Percentiles rank a stretch among this genome's conserved stretches.
phyloP scores from a whole-genome alignment of 805 yeast species.

The Ogataea degrootiae region DNA sequence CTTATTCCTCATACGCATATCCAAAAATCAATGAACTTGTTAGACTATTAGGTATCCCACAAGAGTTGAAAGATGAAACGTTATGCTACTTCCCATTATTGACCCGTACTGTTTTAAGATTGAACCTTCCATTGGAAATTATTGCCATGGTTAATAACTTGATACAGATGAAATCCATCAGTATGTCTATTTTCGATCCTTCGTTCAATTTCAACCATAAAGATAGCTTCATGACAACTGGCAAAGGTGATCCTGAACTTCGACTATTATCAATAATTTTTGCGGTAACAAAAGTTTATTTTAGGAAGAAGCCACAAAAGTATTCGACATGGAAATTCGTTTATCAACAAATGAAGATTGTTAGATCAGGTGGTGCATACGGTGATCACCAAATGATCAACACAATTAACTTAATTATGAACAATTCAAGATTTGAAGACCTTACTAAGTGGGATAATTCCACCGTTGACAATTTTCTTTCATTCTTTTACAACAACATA shows the following conservation, averaged over 20 bases:
- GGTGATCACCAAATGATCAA: constrained; percentile 12
- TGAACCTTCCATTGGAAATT: constrained; percentile 48
- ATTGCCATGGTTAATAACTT: constrained; percentile 31
- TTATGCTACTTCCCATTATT: constrained; percentile 37
- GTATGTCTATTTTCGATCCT: constrained; percentile 6
- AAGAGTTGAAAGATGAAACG: not conserved
- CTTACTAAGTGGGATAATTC: constrained; percentile 45
- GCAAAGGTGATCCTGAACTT: constrained; percentile 34
- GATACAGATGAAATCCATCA: constrained; percentile 16
- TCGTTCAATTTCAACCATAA: too few relatives aligned
- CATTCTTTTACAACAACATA: constrained; percentile 39
- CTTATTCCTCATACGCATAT: not conserved
- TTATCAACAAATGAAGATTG: constrained; percentile 3
- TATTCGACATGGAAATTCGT: constrained; percentile 27
- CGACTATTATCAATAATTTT: constrained; percentile 30
- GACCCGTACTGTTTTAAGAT: constrained; percentile 36
- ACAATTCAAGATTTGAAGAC: constrained; percentile 29
- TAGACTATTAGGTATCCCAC: not conserved
- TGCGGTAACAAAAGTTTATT: constrained; percentile 31
- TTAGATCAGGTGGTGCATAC: constrained; percentile 1
- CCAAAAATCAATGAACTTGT: not conserved
- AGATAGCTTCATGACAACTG: not conserved
- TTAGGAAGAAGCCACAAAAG: constrained; percentile 17
- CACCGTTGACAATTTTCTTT: constrained; percentile 42
- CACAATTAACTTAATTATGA: constrained; percentile 14